Percentiles rank a stretch among this genome's conserved stretches.
These are phyloP conservation scores for Coniochaeta ligniaria DNA, from an alignment of 2,329 filamentous ascomycete species.

Conservation along the genomic window DNA sequence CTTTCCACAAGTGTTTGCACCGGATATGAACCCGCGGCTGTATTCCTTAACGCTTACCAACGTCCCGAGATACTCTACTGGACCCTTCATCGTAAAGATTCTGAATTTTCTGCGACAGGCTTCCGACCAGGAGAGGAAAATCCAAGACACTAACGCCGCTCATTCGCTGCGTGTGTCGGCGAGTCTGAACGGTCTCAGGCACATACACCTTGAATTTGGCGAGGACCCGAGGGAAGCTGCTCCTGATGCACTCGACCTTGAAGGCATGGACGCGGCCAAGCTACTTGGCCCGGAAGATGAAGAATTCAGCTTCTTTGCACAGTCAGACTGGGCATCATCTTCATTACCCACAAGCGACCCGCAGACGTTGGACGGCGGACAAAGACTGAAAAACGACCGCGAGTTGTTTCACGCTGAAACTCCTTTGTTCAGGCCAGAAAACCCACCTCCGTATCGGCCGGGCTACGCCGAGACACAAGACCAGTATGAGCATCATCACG, in stretches of 20 bases:
- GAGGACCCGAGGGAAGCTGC: slow-evolving; percentile 30
- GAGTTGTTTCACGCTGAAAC: slow-evolving; percentile 5
- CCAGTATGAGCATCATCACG: slow-evolving; percentile 18
- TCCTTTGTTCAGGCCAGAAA: slow-evolving; percentile 1
- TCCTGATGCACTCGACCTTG: slow-evolving; percentile 18
- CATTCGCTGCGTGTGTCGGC: slow-evolving; percentile 28
- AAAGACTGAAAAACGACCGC: slow-evolving; percentile 1
- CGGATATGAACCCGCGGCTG: slow-evolving; percentile 51
- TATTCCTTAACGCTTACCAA: slow-evolving; percentile 43
- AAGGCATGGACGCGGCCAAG: slow-evolving; percentile 31
- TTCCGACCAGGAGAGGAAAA: slow-evolving; percentile 39
- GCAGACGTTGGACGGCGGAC: not conserved
- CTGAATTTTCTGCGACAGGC: slow-evolving; percentile 37
- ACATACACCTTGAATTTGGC: slow-evolving; percentile 48
- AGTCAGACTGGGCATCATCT: slow-evolving; percentile 17
- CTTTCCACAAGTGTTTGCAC: slow-evolving; percentile 41
- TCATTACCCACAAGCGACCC: slow-evolving; percentile 1
- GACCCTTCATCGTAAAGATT: slow-evolving; percentile 40
- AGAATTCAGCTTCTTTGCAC: slow-evolving; percentile 40
- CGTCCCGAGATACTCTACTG: slow-evolving; percentile 46
- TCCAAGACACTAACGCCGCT: slow-evolving; percentile 22
- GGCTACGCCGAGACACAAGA: slow-evolving; percentile 10
- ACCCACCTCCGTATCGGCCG: slow-evolving; percentile 13
- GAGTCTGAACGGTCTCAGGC: slow-evolving; percentile 42
- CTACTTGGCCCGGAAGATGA: slow-evolving; percentile 29